These are phyloP conservation scores for Cyanophora paradoxa DNA, from an alignment of 78 protist genomes.

Conservation along the genomic window DNA sequence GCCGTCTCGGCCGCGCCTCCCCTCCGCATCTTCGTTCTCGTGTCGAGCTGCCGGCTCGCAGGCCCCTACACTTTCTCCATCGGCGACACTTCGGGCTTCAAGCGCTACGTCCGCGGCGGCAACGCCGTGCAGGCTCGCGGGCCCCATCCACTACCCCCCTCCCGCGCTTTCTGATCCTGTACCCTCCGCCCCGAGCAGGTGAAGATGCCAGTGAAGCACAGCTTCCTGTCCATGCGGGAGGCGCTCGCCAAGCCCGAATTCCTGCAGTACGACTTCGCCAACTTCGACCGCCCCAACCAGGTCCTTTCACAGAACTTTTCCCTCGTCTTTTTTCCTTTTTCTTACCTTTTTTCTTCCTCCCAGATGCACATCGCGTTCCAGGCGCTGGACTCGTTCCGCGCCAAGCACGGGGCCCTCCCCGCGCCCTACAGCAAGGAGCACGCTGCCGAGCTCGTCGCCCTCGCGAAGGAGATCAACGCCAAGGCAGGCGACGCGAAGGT, in stretches of 20 bases:
- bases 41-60: background rate
- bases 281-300: conserved; percentile 49
- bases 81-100: conserved; percentile 60
- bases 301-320: conserved; percentile 21
- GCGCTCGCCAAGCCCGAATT: conserved; percentile 50
- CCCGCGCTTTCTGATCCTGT: too few species aligned
- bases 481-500: background rate
- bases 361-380: conserved; percentile 4
- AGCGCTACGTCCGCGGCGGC: too few species aligned
- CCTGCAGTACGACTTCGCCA: conserved; percentile 65
- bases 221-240: conserved; percentile 45
- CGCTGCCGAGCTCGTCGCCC: conserved; percentile 32
- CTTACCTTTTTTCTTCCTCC: background rate
- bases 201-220: background rate
- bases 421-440: conserved; percentile 37
- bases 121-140: too few species aligned
- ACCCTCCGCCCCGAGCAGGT: too few species aligned
- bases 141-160: too few species aligned
- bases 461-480: conserved; percentile 29
- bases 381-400: conserved; percentile 8
- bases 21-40: background rate
- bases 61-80: conserved; percentile 59
- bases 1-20: too few species aligned
- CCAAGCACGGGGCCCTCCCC: conserved; percentile 43
- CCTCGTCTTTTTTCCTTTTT: background rate